Evolutionary conservation across 768 basidiomycete genomes (phyloP).

Genomic region (Mrakia gelida): DNA sequence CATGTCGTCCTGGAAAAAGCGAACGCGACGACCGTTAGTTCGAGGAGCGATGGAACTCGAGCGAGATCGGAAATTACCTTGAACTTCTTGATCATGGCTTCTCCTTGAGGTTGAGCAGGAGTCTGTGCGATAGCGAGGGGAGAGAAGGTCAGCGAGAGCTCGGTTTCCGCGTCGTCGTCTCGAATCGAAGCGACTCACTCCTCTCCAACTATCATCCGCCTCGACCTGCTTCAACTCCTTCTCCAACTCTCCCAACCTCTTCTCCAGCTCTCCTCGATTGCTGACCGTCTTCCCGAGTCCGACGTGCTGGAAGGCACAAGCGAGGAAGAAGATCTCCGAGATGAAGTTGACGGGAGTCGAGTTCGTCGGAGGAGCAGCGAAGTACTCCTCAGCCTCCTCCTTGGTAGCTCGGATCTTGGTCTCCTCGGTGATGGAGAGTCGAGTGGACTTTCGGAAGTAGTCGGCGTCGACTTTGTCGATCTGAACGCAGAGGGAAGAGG

Average conservation of each 20-base stretch:
- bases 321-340: constrained; percentile 87
- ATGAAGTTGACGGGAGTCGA: constrained; percentile 80
- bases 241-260: constrained; percentile 54
- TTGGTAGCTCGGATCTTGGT: constrained; percentile 90
- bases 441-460: constrained; percentile 67
- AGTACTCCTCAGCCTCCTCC: constrained; percentile 77
- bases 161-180: background rate
- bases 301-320: constrained; percentile 80
- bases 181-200: constrained; percentile 51
- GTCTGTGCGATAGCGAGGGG: constrained; percentile 48
- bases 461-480: constrained; percentile 84
- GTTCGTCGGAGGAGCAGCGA: constrained; percentile 30
- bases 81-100: constrained; percentile 68
- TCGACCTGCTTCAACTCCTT: constrained; percentile 70
- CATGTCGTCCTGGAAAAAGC: constrained; percentile 56
- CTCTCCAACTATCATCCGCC: constrained; percentile 75
- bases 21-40: background rate
- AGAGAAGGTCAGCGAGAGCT: background rate
- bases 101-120: constrained; percentile 68
- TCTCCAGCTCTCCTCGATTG: constrained; percentile 53
- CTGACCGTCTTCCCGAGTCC: constrained; percentile 78
- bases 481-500: constrained; percentile 46
- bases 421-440: constrained; percentile 77
- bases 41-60: background rate
- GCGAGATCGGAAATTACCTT: constrained; percentile 53